Evolutionary conservation across 805 yeast genomes (phyloP).

Genomic region (Starmerella etchellsii): DNA sequence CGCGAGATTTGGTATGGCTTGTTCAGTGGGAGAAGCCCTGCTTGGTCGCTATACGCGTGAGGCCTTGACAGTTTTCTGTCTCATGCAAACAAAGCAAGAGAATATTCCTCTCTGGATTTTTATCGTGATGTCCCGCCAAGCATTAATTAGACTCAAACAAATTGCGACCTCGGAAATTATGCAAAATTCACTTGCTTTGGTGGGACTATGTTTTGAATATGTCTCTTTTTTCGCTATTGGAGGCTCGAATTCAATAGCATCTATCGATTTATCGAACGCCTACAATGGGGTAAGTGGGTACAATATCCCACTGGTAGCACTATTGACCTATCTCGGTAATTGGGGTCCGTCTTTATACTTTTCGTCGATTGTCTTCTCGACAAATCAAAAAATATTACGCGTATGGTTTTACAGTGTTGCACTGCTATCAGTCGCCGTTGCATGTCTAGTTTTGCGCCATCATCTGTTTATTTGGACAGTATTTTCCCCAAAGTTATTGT

Average conservation of each 20-base stretch:
- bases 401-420: slow-evolving; percentile 16
- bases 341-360: slow-evolving; percentile 70
- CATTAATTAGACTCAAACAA: not conserved
- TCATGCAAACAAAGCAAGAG: slow-evolving; percentile 43
- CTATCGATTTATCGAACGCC: slow-evolving; percentile 81
- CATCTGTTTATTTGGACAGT: slow-evolving; percentile 97
- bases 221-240: slow-evolving; percentile 77
- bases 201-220: slow-evolving; percentile 50
- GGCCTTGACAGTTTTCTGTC: slow-evolving; percentile 25
- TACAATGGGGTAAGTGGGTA: slow-evolving; percentile 76
- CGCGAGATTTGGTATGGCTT: slow-evolving; percentile 9
- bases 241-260: slow-evolving; percentile 81
- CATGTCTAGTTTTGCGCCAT: slow-evolving; percentile 64
- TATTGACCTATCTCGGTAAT: slow-evolving; percentile 68
- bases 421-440: slow-evolving; percentile 22
- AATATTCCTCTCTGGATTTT: slow-evolving; percentile 41
- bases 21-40: slow-evolving; percentile 9
- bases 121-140: not conserved
- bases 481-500: slow-evolving; percentile 82
- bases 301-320: slow-evolving; percentile 56
- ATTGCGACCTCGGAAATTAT: not conserved
- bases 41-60: not conserved
- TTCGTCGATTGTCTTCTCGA: slow-evolving; percentile 27
- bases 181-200: slow-evolving; percentile 6
- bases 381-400: slow-evolving; percentile 23